Base-by-base conservation (phyloP, 2,329 filamentous ascomycete genomes). In the Aspergillus niger region DNA sequence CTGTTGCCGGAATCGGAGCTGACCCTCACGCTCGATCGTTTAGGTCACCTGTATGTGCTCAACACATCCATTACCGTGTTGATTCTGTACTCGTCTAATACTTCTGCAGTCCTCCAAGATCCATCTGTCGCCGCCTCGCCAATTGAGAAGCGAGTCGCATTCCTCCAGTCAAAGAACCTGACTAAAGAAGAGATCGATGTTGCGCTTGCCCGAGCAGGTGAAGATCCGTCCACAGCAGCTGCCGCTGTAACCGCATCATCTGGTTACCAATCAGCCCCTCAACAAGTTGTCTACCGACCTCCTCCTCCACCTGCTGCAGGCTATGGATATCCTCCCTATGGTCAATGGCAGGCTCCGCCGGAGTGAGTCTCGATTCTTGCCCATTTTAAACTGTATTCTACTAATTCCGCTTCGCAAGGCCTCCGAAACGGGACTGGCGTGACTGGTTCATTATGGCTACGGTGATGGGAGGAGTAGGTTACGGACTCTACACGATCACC, bases 391-490 rank as follows among this genome's bases (percentile, higher is more conserved):
- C 2, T 2, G 2, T 15, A 17, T 10, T 17, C 22, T 50, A 17
- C 57, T 63, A 60, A 69, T 22, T 5, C 20, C 22, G 3, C 15
- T 20, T 30, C 32, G 38, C 41, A 11, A 80, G 79, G 63, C 79
- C 87, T 2, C 92, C 92, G 3, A 89, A 87, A 73, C 84, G 95
- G 72, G 95, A 99, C 79, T 99, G 95, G 95, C 86, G 96, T 63
- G 95, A 99, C 74, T 98, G 92, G 91, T 99, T 99, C 79, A 98
- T 99, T 77, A 97, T 98, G 92, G 95, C 95, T 7, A 99, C 95
- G 0, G 91, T 98, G 11, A 89, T 96, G 64, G 90, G 92, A 59
- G 92, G 93, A 52, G 89, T 97, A 20, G 85, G 92, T 41, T 98
- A 97, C 72, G 94, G 93, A 0, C 78, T 97, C 22, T 99, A 95